These are phyloP conservation scores for Ambispora gerdemannii DNA, from an alignment of 192 early-diverging fungal genomes.

Conservation along the genomic window DNA sequence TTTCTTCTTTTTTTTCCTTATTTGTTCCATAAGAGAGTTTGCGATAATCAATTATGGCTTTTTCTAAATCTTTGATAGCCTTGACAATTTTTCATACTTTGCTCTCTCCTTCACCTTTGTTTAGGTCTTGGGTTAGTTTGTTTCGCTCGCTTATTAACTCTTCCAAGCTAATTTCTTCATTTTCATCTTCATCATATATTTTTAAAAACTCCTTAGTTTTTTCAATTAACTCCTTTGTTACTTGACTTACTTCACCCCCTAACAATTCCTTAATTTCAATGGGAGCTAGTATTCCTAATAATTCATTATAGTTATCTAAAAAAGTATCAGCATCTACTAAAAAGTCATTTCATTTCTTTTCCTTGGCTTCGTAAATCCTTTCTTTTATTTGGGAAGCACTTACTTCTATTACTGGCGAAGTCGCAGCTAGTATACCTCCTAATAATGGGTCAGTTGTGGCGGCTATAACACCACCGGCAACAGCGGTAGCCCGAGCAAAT, in stretches of 20 bases:
- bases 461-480: neutral
- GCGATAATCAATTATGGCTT: neutral
- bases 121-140: neutral
- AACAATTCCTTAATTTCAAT: neutral
- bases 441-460: neutral
- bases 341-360: conserved; percentile 7
- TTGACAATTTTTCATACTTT: neutral
- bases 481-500: neutral
- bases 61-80: neutral
- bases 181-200: conserved; percentile 1
- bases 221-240: neutral
- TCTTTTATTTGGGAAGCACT: neutral
- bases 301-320: conserved; percentile 13
- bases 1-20: neutral
- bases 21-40: neutral
- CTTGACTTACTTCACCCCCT: neutral
- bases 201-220: conserved; percentile 11
- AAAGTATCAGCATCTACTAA: neutral
- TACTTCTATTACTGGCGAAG: neutral
- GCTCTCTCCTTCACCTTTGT: neutral
- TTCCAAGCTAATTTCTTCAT: neutral
- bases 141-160: neutral
- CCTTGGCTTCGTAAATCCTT: neutral
- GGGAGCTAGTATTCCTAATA: neutral
- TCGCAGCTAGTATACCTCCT: neutral